Base-by-base conservation (phyloP, 768 basidiomycete species). In the Lactarius sanguifluus region DNA sequence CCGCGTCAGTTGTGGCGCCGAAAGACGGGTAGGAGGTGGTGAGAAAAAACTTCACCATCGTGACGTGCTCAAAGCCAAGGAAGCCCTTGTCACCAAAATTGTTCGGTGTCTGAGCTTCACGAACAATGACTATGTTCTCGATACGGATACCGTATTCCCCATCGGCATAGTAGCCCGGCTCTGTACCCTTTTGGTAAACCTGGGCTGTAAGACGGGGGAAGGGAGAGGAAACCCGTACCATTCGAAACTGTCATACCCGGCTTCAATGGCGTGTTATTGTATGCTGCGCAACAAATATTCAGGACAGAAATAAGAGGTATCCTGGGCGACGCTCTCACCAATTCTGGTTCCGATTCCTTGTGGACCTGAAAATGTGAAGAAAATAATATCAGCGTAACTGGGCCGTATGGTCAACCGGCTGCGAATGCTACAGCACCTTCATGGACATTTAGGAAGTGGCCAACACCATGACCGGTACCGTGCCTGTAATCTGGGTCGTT, bases 391-490 rank as follows among this genome's bases (percentile, higher is more conserved):
- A 58, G 47, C n/a, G 20, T 12, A 57, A 15, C 5, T 12, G 5
- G 28, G 25, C 16, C 16, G 8, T 12, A 50, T 52, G n/a, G 13
- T 10, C 20, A 16, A 32, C 25, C 28, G 3, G 28, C 3, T 30
- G 28, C 28, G 28, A 45, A 32, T 25, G n/a, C 0, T 43, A 38
- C 65, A 45, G 41, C 66, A 79, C 80, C 81, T 82, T 98, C 95
- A 72, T 98, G 96, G 0, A 98, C 96, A 67, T 97, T 97, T 62
- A 98, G 77, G 79, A 90, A 98, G 70, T 92, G 89, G 0, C 96
- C 96, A 38, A 99, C 91, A 40, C 97, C 96, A 71, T 98, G 96
- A 0, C 94, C 94, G 23, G 96, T 97, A 5, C 93, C 92, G 68
- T 97, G 95, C 66, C 94, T 90, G 61, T 87, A 89, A 73, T 88